A percentile compares a stretch with the other conserved stretches of the same genome.
These are phyloP conservation scores for Kuraishia molischiana DNA, from an alignment of 805 yeast genomes.

Conservation along the genomic window DNA sequence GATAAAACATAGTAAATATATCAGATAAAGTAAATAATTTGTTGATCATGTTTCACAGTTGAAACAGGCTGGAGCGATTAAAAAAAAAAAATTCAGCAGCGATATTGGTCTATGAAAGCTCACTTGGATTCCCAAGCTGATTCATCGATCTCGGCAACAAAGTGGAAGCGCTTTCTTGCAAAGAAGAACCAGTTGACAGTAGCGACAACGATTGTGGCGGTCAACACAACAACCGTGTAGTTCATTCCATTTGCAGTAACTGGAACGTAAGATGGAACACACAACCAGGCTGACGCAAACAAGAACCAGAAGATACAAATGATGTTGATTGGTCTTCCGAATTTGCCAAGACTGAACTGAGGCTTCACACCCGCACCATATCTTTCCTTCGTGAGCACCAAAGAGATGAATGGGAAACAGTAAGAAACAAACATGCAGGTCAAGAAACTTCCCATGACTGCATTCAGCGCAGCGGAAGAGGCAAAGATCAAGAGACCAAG, in stretches of 20 bases:
- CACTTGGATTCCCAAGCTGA: not conserved
- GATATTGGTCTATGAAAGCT: not conserved
- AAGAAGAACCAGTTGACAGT: constrained; percentile 11
- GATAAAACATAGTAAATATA: too few relatives aligned
- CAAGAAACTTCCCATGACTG: constrained; percentile 43
- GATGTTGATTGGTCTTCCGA: constrained; percentile 28
- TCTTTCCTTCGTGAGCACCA: constrained; percentile 32
- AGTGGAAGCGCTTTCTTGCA: constrained; percentile 8
- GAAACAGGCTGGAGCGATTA: not conserved
- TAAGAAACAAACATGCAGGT: constrained; percentile 41
- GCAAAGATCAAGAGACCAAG: constrained; percentile 33
- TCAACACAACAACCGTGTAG: constrained; percentile 43
- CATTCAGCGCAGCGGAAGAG: constrained; percentile 37
- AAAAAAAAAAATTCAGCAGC: not conserved
- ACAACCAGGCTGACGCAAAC: constrained; percentile 34
- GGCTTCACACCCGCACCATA: constrained; percentile 34
- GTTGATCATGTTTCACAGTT: not conserved
- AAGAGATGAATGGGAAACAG: constrained; percentile 33
- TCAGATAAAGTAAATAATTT: not conserved
- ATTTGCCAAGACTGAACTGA: constrained; percentile 29
- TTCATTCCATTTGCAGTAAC: constrained; percentile 39
- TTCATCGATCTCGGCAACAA: not conserved
- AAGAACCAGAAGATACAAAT: constrained; percentile 32
- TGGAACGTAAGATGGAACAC: constrained; percentile 40
- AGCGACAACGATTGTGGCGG: constrained; percentile 12